Evolutionary conservation across 148 eudicot species (phyloP), one percentile per base, ranked within the genome.

Genomic region (Drosera capensis): DNA sequence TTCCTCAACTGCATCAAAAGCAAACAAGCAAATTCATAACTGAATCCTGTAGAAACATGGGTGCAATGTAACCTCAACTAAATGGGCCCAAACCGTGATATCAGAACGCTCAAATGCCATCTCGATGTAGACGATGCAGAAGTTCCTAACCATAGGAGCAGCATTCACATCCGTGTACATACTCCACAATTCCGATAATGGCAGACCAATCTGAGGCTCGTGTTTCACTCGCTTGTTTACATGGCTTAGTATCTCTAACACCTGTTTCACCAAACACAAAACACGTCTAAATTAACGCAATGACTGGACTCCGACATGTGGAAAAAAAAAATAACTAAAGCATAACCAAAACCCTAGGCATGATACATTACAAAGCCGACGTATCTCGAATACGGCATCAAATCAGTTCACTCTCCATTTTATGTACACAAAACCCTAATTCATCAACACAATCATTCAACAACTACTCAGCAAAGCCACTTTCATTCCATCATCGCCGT

Each of bases 201-300:
- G 97, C 69, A 88, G 71, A 51, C 75, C 92, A 65, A 88, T 80
- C 20, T 47, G 65, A 41, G 44, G 60, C 70, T 80, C 86, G 66
- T 88, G 86, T 48, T 88, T 88, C 65, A 88, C 92, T 63, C 94
- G 81, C 79, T 83, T 88, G 72, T 88, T 88, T 58, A 88, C 82
- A 45, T 88, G 97, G 62, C 84, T 75, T 56, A 88, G 52, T 45
- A 88, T 73, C 66, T 88, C 94, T 23, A 88, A 60, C 39, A 88
- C 97, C 97, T 88, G 46, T 26, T 23, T 25, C 50, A 34, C 49
- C 31, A 40, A 5, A 30, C 39, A 49, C 26, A 37, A 26, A 23
- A 30, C 21, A 31, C n/a, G 21, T 20, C 7, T 35, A 26, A 25
- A 20, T 7, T 14, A 42, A 46, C 31, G 37, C 18, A 23, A n/a